These are phyloP conservation scores for Apostasia ramifera DNA, from an alignment of 106 monocot genomes.

Conservation along the genomic window DNA sequence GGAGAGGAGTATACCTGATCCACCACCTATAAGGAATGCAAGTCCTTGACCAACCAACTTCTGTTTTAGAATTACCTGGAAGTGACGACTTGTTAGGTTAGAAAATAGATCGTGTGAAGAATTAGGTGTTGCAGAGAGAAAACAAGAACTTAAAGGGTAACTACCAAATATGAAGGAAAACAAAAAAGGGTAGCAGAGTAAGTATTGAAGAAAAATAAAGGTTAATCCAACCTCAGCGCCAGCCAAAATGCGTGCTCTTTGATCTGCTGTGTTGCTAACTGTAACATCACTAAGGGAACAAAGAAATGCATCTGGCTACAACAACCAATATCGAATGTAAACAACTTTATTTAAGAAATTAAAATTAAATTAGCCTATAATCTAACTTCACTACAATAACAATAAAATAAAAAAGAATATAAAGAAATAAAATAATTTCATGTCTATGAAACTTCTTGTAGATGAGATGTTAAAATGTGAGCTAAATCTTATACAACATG, in stretches of 20 bases:
- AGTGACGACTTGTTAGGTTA: neutral
- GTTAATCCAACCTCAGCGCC: conserved; percentile 62
- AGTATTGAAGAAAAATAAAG: neutral
- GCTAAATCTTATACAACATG: no score
- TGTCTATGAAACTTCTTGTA: neutral
- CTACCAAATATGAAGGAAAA: neutral
- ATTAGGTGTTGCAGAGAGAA: neutral
- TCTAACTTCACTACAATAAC: neutral
- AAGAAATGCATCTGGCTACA: conserved; percentile 98
- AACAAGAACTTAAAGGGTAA: no score
- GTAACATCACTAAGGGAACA: conserved; percentile 91
- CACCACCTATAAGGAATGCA: conserved; percentile 86
- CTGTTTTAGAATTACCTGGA: conserved; percentile 77
- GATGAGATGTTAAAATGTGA: neutral
- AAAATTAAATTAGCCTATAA: neutral
- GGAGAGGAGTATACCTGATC: conserved; percentile 45
- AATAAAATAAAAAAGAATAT: neutral
- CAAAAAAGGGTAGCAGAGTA: no score
- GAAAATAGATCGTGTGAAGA: neutral
- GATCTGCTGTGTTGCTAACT: conserved; percentile 48
- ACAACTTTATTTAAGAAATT: neutral
- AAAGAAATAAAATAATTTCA: neutral
- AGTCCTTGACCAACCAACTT: conserved; percentile 90
- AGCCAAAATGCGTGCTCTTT: conserved; percentile 52
- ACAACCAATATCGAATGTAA: conserved; percentile 11